These are phyloP conservation scores for Aureoboletus auriporus DNA, from an alignment of 768 basidiomycete genomes.

Conservation along the genomic window DNA sequence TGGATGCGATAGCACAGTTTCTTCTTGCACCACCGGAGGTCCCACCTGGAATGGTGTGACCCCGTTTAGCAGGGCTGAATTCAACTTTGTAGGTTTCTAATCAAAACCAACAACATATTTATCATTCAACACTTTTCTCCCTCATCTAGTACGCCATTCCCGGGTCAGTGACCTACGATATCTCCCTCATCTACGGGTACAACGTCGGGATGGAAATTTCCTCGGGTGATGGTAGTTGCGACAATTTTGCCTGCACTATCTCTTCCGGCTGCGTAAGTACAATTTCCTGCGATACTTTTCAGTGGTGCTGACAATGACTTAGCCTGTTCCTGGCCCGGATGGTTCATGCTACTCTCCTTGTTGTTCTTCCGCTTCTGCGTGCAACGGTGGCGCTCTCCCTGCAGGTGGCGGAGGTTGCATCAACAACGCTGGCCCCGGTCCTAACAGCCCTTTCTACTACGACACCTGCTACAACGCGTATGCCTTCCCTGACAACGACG, in stretches of 20 bases:
- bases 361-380: constrained; percentile 27
- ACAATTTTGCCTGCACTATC: constrained; percentile 29
- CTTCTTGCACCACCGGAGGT: constrained; percentile 26
- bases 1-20: constrained; percentile 22
- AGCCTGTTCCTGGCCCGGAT: constrained; percentile 29
- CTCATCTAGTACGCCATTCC: constrained; percentile 18
- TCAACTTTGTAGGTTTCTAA: constrained; percentile 25
- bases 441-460: constrained; percentile 29
- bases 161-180: constrained; percentile 29
- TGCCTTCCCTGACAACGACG: constrained; percentile 32
- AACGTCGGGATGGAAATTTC: constrained; percentile 34
- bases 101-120: no score
- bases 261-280: constrained; percentile 28
- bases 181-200: constrained; percentile 32
- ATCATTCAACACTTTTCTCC: background rate
- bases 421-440: constrained; percentile 27
- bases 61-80: constrained; percentile 31
- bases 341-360: constrained; percentile 27
- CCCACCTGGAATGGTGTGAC: constrained; percentile 28
- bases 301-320: background rate
- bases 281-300: background rate
- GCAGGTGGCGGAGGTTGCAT: constrained; percentile 24
- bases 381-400: constrained; percentile 26
- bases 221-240: constrained; percentile 22
- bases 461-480: constrained; percentile 27